phyloP scores from a whole-genome alignment of 208 protist genomes.

The Crithidia expoeki region DNA sequence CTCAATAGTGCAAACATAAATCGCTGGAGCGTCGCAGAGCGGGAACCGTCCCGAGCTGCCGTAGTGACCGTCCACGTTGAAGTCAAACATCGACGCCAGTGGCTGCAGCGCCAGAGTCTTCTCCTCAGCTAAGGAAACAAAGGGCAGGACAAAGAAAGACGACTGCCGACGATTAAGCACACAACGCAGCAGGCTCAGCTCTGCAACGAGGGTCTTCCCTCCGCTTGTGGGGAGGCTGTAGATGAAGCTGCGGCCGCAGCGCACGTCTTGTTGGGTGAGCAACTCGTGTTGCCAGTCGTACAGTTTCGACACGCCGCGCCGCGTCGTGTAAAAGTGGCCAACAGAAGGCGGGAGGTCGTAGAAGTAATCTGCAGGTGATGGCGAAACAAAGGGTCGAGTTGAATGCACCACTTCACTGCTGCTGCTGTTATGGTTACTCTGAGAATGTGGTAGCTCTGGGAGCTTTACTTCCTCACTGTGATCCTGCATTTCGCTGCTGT shows the following conservation, averaged over 20 bases:
- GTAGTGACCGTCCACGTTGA: slow-evolving; percentile 86
- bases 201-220: slow-evolving; percentile 94
- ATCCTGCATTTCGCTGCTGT: not conserved
- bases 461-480: too few relatives aligned
- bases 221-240: slow-evolving; percentile 93
- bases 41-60: slow-evolving; percentile 74
- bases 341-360: slow-evolving; percentile 62
- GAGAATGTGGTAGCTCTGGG: too few relatives aligned
- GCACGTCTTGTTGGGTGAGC: slow-evolving; percentile 59
- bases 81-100: slow-evolving; percentile 65
- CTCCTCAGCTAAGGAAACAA: slow-evolving; percentile 92
- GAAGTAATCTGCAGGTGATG: slow-evolving; percentile 20
- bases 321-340: slow-evolving; percentile 42
- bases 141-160: slow-evolving; percentile 93
- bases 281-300: slow-evolving; percentile 91
- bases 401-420: not conserved
- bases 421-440: not conserved
- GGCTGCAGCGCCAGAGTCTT: slow-evolving; percentile 76
- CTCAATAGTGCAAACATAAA: slow-evolving; percentile 94
- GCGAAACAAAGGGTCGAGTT: too few relatives aligned
- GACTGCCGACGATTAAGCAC: slow-evolving; percentile 73
- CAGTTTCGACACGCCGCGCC: slow-evolving; percentile 54
- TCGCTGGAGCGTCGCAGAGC: slow-evolving; percentile 39
- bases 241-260: slow-evolving; percentile 73
- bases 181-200: slow-evolving; percentile 89